phyloP scores from a whole-genome alignment of 202 grass and related monocot species.

The Schoenoplectus tabernaemontani region DNA sequence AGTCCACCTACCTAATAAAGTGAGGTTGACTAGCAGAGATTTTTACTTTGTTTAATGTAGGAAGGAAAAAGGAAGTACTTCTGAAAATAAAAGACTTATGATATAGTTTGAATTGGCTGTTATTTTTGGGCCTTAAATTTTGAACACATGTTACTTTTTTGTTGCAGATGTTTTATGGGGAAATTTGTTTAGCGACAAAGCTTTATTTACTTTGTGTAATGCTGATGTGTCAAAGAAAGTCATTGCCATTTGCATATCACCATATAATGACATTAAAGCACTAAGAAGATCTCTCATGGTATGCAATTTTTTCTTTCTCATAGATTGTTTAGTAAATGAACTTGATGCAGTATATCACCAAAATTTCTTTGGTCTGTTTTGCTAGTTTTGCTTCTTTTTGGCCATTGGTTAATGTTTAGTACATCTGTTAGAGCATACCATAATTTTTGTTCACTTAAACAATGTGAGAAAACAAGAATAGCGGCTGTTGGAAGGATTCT shows the following conservation, averaged over 20 bases:
- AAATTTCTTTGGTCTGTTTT: not conserved
- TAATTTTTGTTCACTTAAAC: not conserved
- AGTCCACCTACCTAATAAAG: too few species aligned
- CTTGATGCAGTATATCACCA: not conserved
- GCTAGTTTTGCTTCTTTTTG: too few species aligned
- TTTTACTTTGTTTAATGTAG: not conserved
- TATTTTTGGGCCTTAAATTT: not conserved
- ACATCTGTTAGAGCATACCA: not conserved
- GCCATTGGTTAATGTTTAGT: constrained; percentile 2
- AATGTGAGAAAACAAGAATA: not conserved
- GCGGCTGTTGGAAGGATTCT: not conserved
- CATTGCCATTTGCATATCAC: constrained; percentile 62
- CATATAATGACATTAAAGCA: constrained; percentile 37
- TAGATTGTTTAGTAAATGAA: not conserved
- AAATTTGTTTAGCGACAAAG: constrained; percentile 60
- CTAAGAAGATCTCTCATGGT: constrained; percentile 75
- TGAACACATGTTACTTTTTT: not conserved
- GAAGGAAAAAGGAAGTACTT: not conserved
- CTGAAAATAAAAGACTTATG: not conserved
- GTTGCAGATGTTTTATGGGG: constrained; percentile 46
- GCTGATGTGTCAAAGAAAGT: constrained; percentile 88
- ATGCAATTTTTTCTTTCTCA: constrained; percentile 20
- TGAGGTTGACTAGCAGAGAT: not conserved
- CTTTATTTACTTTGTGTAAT: constrained; percentile 66
- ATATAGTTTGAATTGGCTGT: not conserved